phyloP scores from a whole-genome alignment of 1,284 basidiomycete genomes.

The Termitomyces sp. region DNA sequence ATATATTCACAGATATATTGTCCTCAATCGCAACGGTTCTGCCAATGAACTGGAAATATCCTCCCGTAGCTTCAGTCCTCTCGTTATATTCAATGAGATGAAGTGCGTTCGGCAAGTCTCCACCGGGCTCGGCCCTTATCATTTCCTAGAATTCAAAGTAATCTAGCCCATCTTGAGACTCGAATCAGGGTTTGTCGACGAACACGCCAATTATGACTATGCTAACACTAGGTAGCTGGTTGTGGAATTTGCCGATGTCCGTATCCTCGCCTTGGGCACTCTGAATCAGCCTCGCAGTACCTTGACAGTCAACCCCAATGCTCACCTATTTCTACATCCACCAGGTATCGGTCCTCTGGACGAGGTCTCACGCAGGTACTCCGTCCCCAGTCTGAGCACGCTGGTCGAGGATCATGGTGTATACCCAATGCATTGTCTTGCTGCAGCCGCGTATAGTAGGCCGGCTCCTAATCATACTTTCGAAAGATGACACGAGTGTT shows the following conservation, averaged over 20 bases:
- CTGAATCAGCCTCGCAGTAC: slow-evolving; percentile 51
- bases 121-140: slow-evolving; percentile 5
- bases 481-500: slow-evolving; percentile 5
- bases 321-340: slow-evolving; percentile 60
- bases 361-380: slow-evolving; percentile 17
- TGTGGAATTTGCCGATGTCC: slow-evolving; percentile 63
- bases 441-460: slow-evolving; percentile 22
- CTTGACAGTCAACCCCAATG: slow-evolving; percentile 59
- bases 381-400: slow-evolving; percentile 13
- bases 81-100: slow-evolving; percentile 64
- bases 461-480: slow-evolving; percentile 1
- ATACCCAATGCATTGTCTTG: slow-evolving; percentile 29
- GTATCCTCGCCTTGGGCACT: slow-evolving; percentile 68
- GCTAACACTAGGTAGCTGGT: slow-evolving; percentile 43
- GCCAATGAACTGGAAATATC: slow-evolving; percentile 64
- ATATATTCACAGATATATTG: slow-evolving; percentile 51
- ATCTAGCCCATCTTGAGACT: slow-evolving; percentile 59
- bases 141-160: slow-evolving; percentile 49
- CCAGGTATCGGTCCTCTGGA: slow-evolving; percentile 46
- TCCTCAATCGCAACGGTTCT: slow-evolving; percentile 67
- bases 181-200: slow-evolving; percentile 45
- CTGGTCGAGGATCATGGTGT: slow-evolving; percentile 35
- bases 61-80: slow-evolving; percentile 62
- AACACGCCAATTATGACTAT: slow-evolving; percentile 4
- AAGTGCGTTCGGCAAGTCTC: slow-evolving; percentile 44